Evolutionary conservation across 805 yeast genomes (phyloP), one percentile per base, ranked within the genome.

Genomic region (Ascoidea asiatica): DNA sequence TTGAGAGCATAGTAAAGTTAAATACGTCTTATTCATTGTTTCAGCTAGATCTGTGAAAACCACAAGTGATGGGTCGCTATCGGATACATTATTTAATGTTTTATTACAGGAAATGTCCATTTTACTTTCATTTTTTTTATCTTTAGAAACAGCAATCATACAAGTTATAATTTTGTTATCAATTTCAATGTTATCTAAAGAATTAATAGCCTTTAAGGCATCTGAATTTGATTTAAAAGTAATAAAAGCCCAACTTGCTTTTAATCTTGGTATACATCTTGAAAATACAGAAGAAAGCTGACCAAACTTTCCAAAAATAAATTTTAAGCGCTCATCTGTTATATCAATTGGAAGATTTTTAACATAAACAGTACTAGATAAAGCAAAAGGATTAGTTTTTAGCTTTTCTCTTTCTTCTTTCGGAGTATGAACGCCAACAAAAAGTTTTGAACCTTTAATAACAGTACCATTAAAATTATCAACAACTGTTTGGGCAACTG

Each of bases 391-490:
- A 17, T 6, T 23, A 4, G 19, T 35, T 20, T 40, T 45, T 19
- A 41, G 40, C 4, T 43, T 46, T 15, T 44, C 44, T 33, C 48
- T 35, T n/a, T 42, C 48, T 8, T 44, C 46, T 42, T 48, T 48
- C 3, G 52, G 68, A 44, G 67, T 62, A 53, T 69, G 73, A 41
- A 67, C 53, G 0, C 70, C 66, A 52, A 70, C 66, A 39, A 54
- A 55, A 17, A 68, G 51, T 21, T 46, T 58, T 2, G 50, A 48
- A 4, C 66, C 70, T 46, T 52, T 56, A 33, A 61, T 49, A 2
- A 41, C 20, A 1, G 53, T 50, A 5, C 57, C 56, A 47, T 69
- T 63, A 39, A 51, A 56, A 1, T 46, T 48, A 1, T 52, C 44
- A 33, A 69, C 65, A 35, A 66, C 69, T 1, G 46, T 50, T 21